These are phyloP conservation scores for Apiotrichum gamsii DNA, from an alignment of 1,284 basidiomycete species.

Conservation along the genomic window DNA sequence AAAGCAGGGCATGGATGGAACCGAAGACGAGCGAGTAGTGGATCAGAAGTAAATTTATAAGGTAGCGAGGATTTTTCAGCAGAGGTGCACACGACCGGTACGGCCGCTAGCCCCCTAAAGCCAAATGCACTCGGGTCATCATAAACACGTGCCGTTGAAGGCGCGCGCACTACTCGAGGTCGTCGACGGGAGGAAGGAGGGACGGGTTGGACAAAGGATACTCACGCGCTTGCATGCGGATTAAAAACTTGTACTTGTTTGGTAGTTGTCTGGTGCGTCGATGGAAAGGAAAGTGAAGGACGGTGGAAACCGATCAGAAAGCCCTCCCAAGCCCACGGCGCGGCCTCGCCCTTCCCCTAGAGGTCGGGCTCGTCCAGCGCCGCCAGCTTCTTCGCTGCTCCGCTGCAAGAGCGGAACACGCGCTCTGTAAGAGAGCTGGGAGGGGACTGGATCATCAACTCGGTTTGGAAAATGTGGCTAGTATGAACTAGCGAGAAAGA, in stretches of 20 bases:
- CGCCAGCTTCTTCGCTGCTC: conserved; percentile 47
- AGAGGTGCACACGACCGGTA: conserved; percentile 16
- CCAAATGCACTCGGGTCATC: conserved; percentile 49
- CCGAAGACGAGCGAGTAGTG: conserved; percentile 4
- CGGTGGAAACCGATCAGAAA: conserved; percentile 44
- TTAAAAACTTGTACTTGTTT: too few species aligned
- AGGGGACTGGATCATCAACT: conserved; percentile 46
- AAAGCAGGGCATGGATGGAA: too few species aligned
- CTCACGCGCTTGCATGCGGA: neutral
- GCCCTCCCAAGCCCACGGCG: conserved; percentile 40
- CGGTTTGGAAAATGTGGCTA: conserved; percentile 48
- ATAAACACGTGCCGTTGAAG: neutral
- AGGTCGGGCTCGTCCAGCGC: conserved; percentile 20
- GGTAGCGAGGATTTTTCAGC: conserved; percentile 49
- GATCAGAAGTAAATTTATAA: conserved; percentile 39
- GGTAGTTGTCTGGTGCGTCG: too few species aligned
- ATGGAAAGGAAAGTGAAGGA: conserved; percentile 5
- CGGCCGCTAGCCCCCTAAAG: conserved; percentile 33
- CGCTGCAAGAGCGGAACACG: conserved; percentile 15
- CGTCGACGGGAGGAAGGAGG: neutral
- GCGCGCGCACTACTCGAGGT: neutral
- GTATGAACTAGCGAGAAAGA: conserved; percentile 47
- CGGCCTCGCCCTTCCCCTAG: conserved; percentile 21
- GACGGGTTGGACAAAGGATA: neutral
- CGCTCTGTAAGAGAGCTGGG: conserved; percentile 47